phyloP scores from a whole-genome alignment of 441 rosid genomes.

The Raphanus hybrid region DNA sequence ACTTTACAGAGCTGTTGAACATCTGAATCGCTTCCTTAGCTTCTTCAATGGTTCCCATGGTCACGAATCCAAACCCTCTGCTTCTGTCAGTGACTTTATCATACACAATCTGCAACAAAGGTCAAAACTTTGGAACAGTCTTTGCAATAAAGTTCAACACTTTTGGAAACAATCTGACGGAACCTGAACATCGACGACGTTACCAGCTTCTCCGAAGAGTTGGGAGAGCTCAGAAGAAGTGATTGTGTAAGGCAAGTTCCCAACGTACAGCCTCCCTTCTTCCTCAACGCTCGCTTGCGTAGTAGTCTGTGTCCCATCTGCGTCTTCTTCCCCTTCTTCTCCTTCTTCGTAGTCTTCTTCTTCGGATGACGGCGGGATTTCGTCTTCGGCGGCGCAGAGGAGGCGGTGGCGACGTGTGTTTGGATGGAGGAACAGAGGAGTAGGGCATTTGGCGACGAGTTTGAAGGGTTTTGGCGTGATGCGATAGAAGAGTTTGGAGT shows the following conservation, averaged over 20 bases:
- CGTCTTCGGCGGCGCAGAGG: slow-evolving; percentile 49
- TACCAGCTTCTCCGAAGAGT: neutral
- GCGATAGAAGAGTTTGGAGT: slow-evolving; percentile 29
- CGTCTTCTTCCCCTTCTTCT: slow-evolving; percentile 38
- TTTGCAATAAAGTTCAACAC: too few relatives aligned
- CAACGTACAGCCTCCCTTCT: neutral
- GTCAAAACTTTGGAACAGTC: too few relatives aligned
- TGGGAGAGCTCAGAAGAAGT: slow-evolving; percentile 6
- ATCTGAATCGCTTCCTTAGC: slow-evolving; percentile 83
- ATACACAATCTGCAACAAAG: slow-evolving; percentile 44
- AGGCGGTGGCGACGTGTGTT: slow-evolving; percentile 46
- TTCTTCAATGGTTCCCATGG: slow-evolving; percentile 77
- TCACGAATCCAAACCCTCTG: slow-evolving; percentile 92
- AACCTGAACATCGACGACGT: slow-evolving; percentile 1
- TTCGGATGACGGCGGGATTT: slow-evolving; percentile 34
- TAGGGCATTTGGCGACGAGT: slow-evolving; percentile 45
- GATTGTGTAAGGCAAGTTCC: neutral
- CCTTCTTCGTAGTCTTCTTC: slow-evolving; percentile 23
- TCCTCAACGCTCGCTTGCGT: slow-evolving; percentile 17
- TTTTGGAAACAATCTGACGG: too few relatives aligned
- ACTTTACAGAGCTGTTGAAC: slow-evolving; percentile 81
- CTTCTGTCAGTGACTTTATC: slow-evolving; percentile 90
- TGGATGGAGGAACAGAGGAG: slow-evolving; percentile 37
- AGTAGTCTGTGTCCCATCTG: slow-evolving; percentile 39
- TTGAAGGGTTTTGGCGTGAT: slow-evolving; percentile 50